Conservation (phyloP, 768 basidiomycete species). For the Pilatotrama ljubarskyi region DNA sequence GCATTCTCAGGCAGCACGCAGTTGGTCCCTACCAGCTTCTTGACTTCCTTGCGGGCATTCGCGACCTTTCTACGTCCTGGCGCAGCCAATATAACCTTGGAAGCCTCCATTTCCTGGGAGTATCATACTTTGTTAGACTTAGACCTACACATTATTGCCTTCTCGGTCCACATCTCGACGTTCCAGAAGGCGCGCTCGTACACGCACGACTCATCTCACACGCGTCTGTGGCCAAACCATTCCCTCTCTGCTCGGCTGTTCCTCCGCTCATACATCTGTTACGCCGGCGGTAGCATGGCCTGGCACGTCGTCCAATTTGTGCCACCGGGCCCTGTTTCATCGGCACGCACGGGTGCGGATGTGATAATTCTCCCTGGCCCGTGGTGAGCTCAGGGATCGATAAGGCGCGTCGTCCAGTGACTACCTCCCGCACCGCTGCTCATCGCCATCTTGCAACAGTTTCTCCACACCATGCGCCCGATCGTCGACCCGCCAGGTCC, state of each 20-base stretch:
- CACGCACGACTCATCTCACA: constrained; percentile 3
- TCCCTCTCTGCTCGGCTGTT: not conserved
- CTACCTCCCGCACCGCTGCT: not conserved
- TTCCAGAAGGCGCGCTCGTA: not conserved
- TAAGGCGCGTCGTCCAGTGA: constrained; percentile 14
- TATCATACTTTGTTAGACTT: constrained; percentile 11
- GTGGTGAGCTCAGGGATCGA: constrained; percentile 6
- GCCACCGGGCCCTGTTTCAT: not conserved
- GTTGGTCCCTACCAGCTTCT: not conserved
- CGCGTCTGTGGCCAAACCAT: not conserved
- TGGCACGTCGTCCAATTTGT: not conserved
- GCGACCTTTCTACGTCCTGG: not conserved
- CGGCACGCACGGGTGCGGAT: not conserved
- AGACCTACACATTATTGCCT: constrained; percentile 7
- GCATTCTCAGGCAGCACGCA: not conserved
- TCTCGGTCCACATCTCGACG: not conserved
- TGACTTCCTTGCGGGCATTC: not conserved
- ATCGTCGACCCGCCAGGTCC: not conserved
- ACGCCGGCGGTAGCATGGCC: constrained; percentile 3
- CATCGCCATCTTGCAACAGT: constrained; percentile 2
- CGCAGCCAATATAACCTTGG: not conserved
- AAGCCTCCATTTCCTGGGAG: constrained; percentile 3
- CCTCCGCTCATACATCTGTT: not conserved
- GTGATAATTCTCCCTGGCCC: not conserved
- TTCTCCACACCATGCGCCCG: constrained; percentile 6